Evolutionary conservation across 192 early-diverging fungal genomes (phyloP).

Genomic region (Coemansia aciculifera): DNA sequence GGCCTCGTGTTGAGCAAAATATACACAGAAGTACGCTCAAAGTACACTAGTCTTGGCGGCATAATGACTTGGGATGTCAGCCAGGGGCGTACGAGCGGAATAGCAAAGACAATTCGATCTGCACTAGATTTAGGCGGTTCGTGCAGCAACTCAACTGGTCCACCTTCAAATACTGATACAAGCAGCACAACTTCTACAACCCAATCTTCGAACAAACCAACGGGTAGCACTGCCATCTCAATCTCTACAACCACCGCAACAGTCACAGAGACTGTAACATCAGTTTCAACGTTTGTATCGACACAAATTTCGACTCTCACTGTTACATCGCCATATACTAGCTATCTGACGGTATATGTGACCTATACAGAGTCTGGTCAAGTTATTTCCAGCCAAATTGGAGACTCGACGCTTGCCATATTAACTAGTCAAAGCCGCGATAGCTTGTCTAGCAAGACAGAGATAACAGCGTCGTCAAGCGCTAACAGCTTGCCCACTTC

Average conservation of each 20-base stretch:
- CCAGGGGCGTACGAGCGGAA: conserved; percentile 40
- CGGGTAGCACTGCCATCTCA: background rate
- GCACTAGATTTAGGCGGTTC: conserved; percentile 22
- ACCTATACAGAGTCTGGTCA: conserved; percentile 13
- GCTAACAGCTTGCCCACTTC: background rate
- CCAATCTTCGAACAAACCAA: conserved; percentile 8
- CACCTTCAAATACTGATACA: conserved; percentile 7
- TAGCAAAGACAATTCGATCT: conserved; percentile 28
- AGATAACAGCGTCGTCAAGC: background rate
- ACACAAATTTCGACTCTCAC: conserved; percentile 12
- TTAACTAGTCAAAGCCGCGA: background rate
- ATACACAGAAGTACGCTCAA: conserved; percentile 41
- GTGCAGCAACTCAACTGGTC: conserved; percentile 15
- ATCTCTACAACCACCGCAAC: conserved; percentile 18
- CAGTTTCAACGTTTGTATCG: conserved; percentile 38
- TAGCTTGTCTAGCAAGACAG: background rate
- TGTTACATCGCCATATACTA: conserved; percentile 17
- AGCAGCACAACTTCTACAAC: conserved; percentile 3
- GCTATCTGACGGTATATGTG: conserved; percentile 19
- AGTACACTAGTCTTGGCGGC: conserved; percentile 62
- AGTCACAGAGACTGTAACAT: conserved; percentile 29
- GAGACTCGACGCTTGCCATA: background rate
- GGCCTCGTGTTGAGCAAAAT: conserved; percentile 40
- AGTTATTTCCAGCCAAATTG: background rate
- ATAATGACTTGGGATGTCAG: conserved; percentile 70